Evolutionary conservation across 768 basidiomycete species (phyloP), one percentile per base, ranked within the genome.

Genomic region (Kwoniella newhampshirensis): DNA sequence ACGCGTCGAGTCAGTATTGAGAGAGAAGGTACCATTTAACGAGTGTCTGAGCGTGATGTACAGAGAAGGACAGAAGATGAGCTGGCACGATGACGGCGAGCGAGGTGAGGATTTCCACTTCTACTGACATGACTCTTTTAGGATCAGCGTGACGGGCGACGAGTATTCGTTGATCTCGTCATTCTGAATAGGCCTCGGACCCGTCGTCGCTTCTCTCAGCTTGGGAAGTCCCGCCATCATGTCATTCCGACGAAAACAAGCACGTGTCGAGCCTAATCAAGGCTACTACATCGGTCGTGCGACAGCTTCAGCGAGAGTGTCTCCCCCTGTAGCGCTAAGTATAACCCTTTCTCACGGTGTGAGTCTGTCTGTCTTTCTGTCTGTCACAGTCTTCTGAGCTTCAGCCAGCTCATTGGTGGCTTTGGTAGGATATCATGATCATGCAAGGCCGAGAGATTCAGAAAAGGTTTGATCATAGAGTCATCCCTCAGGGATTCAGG

Each of bases 11-110:
- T 0, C 37, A 18, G 64, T 64, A 7, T 18, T 63, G 7, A 42
- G 43, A 21, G 50, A 59, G 36, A 20, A 53, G 13, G 51, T 60
- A 5, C 39, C 3, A 1, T 77, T 75, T 58, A 77, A 77, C 60
- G 75, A 77, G 54, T 59, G 74, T 28, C 57, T 77, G 0, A 63
- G 60, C 39, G 64, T 70, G 9, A 42, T 68, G 40, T 68, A 70
- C 51, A 43, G 63, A 15, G 66, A 69, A 47, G 60, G 62, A 2
- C 72, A 71, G 25, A 65, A 66, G 60, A 71, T 74, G 70, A 57
- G 43, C 18, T 75, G 64, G 55, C 76, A 77, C 50, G 71, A 75
- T 55, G 76, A 77, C 46, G 76, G 76, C 28, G 76, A 77, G 45
- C 21, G 43, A 27, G 74, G 68, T 70, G 20, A 49, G 63, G 59